These are phyloP conservation scores for Lachnum nothofagi DNA, from an alignment of 2,329 filamentous ascomycete species.

Conservation along the genomic window DNA sequence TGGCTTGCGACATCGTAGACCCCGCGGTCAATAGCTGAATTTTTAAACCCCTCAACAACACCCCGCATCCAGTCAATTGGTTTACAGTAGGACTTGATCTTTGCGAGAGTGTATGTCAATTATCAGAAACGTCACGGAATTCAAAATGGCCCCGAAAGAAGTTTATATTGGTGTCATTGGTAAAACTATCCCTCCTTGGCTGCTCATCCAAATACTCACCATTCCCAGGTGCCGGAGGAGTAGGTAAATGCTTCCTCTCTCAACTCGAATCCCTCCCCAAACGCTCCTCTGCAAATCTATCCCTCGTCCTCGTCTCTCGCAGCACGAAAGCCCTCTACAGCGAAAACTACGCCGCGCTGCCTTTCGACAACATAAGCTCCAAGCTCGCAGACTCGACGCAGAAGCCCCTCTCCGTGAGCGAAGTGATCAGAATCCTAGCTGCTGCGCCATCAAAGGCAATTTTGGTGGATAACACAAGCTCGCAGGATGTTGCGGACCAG, in stretches of 20 bases:
- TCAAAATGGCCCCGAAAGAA: constrained; percentile 31
- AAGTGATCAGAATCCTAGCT: constrained; percentile 73
- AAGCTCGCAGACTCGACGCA: constrained; percentile 60
- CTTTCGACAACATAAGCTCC: constrained; percentile 55
- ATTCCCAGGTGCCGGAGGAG: constrained; percentile 74
- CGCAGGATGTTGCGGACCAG: constrained; percentile 72
- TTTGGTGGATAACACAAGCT: constrained; percentile 93
- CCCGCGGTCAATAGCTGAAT: not conserved
- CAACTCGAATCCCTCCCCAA: constrained; percentile 68
- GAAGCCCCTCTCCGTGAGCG: constrained; percentile 59
- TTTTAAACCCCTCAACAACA: not conserved
- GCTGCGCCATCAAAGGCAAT: constrained; percentile 73
- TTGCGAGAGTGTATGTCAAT: not conserved
- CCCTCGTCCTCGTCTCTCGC: constrained; percentile 78
- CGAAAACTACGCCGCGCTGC: constrained; percentile 63
- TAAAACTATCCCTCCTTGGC: constrained; percentile 22
- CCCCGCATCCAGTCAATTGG: not conserved
- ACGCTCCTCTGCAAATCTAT: constrained; percentile 56
- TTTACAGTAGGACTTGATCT: not conserved
- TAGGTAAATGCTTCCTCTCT: constrained; percentile 83
- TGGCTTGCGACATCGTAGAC: not conserved
- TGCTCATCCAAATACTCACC: constrained; percentile 18
- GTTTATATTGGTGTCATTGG: constrained; percentile 43
- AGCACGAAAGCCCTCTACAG: constrained; percentile 78
- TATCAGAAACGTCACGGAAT: not conserved